A percentile compares a stretch with the other conserved stretches of the same genome.
Evolutionary conservation across 305 asterid species (phyloP).

Genomic region (Fraxinus velutina): DNA sequence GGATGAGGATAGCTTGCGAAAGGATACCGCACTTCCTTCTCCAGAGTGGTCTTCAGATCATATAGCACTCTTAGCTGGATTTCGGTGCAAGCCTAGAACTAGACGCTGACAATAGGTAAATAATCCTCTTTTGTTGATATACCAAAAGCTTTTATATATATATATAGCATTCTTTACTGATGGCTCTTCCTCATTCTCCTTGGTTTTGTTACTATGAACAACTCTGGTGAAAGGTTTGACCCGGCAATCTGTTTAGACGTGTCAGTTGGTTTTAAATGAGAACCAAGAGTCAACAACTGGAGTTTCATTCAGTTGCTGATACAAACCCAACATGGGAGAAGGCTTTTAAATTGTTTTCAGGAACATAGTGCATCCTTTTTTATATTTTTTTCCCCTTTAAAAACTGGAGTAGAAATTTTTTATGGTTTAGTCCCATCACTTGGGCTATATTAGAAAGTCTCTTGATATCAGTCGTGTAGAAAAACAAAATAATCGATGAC

Average conservation of each 20-base stretch:
- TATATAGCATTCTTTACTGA: not conserved
- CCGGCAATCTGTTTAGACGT: not conserved
- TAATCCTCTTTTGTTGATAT: not conserved
- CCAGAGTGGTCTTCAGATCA: conserved; percentile 99
- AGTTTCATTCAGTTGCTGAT: not conserved
- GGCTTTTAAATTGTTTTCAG: not conserved
- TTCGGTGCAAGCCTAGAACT: conserved; percentile 76
- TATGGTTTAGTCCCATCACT: not conserved
- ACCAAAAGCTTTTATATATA: not conserved
- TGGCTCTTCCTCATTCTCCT: not conserved
- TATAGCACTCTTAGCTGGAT: conserved; percentile 88
- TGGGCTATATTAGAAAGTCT: not conserved
- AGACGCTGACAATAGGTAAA: conserved; percentile 62
- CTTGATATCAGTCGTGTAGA: not conserved
- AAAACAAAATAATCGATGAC: not conserved
- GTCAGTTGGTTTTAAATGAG: not conserved
- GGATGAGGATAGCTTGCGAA: conserved; percentile 89
- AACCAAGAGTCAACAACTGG: not conserved
- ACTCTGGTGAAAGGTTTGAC: not conserved
- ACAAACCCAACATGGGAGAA: not conserved
- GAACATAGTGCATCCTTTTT: not conserved
- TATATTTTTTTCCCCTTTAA: not conserved
- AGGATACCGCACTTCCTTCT: conserved; percentile 95
- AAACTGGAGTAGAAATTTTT: not conserved
- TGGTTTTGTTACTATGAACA: not conserved